Conservation (phyloP, 2,329 filamentous ascomycete species). For the Colletotrichum limetticola region DNA sequence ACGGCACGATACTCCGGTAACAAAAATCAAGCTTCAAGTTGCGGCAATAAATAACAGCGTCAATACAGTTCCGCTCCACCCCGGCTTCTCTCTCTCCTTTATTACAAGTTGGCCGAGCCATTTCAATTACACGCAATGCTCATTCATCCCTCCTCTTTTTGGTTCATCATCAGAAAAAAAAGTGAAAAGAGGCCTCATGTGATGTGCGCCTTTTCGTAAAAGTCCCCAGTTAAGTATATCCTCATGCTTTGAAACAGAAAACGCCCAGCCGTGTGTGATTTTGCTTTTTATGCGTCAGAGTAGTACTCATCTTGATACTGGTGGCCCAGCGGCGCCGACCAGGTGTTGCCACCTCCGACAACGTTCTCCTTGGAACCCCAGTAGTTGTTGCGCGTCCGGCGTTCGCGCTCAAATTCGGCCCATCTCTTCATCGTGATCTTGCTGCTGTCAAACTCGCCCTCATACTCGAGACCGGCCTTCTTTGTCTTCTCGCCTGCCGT, state of each 20-base stretch:
- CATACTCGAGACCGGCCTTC: slow-evolving; percentile 86
- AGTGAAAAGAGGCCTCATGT: slow-evolving; percentile 12
- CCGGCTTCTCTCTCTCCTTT: slow-evolving; percentile 11
- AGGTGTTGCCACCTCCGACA: slow-evolving; percentile 52
- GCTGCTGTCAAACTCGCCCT: slow-evolving; percentile 97
- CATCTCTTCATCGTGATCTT: slow-evolving; percentile 99
- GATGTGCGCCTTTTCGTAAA: slow-evolving; percentile 29
- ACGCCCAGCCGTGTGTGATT: slow-evolving; percentile 25
- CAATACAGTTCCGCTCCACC: neutral
- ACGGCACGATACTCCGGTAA: neutral
- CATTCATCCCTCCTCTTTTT: neutral
- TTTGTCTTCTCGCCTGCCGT: slow-evolving; percentile 90
- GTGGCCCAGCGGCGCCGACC: slow-evolving; percentile 55
- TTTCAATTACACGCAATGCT: slow-evolving; percentile 6
- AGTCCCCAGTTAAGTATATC: slow-evolving; percentile 13
- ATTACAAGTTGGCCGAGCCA: slow-evolving; percentile 28
- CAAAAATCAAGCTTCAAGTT: neutral
- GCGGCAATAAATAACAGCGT: neutral
- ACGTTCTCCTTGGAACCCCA: slow-evolving; percentile 66
- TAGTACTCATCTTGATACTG: slow-evolving; percentile 67
- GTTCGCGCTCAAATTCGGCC: slow-evolving; percentile 89
- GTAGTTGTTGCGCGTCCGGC: slow-evolving; percentile 60
- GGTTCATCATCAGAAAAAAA: slow-evolving; percentile 13
- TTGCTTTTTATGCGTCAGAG: slow-evolving; percentile 57
- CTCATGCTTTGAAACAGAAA: slow-evolving; percentile 26